A percentile compares a stretch with the other conserved stretches of the same genome.
Conservation (phyloP, 2,329 filamentous ascomycete genomes). For the Cryphonectria parasitica region DNA sequence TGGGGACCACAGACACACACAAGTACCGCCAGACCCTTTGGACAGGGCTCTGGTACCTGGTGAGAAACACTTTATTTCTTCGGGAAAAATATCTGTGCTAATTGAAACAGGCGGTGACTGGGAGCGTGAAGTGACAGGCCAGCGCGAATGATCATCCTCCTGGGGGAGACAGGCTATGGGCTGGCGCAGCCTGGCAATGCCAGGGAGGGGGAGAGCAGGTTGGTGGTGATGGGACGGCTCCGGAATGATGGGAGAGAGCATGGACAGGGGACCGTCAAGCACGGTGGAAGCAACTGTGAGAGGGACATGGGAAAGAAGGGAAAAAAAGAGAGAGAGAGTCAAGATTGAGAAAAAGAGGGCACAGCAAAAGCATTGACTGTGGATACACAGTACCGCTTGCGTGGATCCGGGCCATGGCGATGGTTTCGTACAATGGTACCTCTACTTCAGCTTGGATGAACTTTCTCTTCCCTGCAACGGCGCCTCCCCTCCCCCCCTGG, state of each 20-base stretch:
- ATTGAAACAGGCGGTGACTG: constrained; percentile 32
- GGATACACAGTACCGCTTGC: constrained; percentile 18
- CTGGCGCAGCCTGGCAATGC: constrained; percentile 26
- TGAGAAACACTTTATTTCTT: constrained; percentile 29
- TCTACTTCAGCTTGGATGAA: constrained; percentile 12
- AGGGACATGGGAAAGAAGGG: constrained; percentile 11
- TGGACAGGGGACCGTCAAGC: constrained; percentile 26
- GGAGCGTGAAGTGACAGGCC: constrained; percentile 25
- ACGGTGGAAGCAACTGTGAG: constrained; percentile 29
- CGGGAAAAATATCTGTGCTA: constrained; percentile 28
- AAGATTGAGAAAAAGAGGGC: constrained; percentile 10
- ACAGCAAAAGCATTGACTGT: constrained; percentile 23
- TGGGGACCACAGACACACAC: constrained; percentile 5
- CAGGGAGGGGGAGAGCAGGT: constrained; percentile 26
- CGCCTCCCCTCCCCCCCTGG: neutral
- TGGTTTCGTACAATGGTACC: constrained; percentile 21
- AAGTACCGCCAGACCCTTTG: constrained; percentile 23
- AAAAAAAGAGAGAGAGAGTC: constrained; percentile 14
- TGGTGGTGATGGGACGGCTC: constrained; percentile 29
- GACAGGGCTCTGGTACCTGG: constrained; percentile 26
- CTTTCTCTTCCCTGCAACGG: constrained; percentile 16
- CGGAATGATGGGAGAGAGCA: constrained; percentile 27
- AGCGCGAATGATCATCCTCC: constrained; percentile 30
- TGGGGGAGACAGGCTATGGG: constrained; percentile 28
- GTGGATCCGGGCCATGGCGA: constrained; percentile 26